These are phyloP conservation scores for Arthrobotrys musiformis DNA, from an alignment of 2,329 filamentous ascomycete species.

Conservation along the genomic window DNA sequence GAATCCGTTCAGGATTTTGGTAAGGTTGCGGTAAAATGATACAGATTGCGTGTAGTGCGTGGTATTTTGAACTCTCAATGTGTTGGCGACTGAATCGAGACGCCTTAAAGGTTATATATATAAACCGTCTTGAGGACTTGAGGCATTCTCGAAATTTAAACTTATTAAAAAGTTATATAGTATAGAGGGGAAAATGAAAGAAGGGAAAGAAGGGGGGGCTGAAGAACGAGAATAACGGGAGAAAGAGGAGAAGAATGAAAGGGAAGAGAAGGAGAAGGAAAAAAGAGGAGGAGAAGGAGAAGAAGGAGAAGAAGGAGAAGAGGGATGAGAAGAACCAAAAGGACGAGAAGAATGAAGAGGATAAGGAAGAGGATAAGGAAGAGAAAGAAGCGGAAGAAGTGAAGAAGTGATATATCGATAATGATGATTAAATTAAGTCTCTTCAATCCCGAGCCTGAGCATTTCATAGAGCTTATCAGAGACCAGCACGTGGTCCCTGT, in stretches of 20 bases:
- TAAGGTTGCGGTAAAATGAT: conserved; percentile 20
- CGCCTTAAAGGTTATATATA: neutral
- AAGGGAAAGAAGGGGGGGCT: neutral
- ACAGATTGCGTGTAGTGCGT: conserved; percentile 8
- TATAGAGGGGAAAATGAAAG: neutral
- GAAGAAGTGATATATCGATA: neutral
- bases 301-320: too few species aligned
- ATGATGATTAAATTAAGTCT: neutral
- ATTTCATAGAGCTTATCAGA: neutral
- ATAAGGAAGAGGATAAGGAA: too few species aligned
- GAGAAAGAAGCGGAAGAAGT: neutral
- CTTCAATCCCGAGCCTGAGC: neutral
- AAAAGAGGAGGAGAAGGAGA: too few species aligned
- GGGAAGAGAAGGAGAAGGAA: too few species aligned
- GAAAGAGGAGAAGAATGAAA: too few species aligned
- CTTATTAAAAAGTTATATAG: neutral
- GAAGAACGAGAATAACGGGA: neutral
- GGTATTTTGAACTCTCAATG: neutral
- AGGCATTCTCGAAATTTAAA: neutral
- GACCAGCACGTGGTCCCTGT: neutral
- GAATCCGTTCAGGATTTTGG: neutral
- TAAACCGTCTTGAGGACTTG: too few species aligned
- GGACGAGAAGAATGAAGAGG: too few species aligned
- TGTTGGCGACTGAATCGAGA: neutral
- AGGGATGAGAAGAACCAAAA: too few species aligned